These are phyloP conservation scores for Coccinonectria pachysandricola DNA, from an alignment of 2,329 filamentous ascomycete species.

Conservation along the genomic window DNA sequence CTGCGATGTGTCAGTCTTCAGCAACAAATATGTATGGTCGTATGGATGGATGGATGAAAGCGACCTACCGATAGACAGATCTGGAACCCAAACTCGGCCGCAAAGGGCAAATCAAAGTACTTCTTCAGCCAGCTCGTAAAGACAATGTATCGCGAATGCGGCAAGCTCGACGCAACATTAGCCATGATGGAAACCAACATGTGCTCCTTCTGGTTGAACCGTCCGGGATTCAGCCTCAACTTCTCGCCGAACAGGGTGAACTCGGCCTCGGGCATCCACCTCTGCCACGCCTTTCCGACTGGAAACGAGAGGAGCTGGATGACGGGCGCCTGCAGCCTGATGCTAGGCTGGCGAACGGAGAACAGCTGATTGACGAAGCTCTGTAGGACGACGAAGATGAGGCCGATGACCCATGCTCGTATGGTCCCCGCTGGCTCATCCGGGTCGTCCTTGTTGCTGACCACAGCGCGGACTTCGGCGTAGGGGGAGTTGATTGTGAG, in stretches of 20 bases:
- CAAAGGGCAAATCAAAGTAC: conserved; percentile 24
- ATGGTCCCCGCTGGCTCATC: conserved; percentile 36
- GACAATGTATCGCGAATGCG: conserved; percentile 3
- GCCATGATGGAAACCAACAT: conserved; percentile 46
- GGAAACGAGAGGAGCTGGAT: conserved; percentile 35
- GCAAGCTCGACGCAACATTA: conserved; percentile 44
- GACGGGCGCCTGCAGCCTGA: conserved; percentile 23
- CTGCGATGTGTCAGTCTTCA: neutral
- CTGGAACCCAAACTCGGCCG: conserved; percentile 42
- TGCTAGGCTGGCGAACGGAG: conserved; percentile 25
- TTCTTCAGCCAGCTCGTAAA: neutral
- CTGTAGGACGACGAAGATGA: conserved; percentile 26
- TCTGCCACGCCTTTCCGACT: conserved; percentile 29
- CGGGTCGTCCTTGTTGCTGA: conserved; percentile 44
- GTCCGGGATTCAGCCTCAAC: conserved; percentile 29
- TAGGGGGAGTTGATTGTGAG: conserved; percentile 46
- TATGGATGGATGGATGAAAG: conserved; percentile 36
- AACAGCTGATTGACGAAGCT: conserved; percentile 31
- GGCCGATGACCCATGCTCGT: conserved; percentile 29
- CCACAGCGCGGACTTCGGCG: conserved; percentile 42
- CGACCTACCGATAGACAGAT: conserved; percentile 32
- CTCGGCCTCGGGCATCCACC: conserved; percentile 20
- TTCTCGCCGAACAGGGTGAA: conserved; percentile 15
- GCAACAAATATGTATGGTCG: conserved; percentile 25
- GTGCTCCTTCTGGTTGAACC: conserved; percentile 36